Evolutionary conservation across 345 rosid species (phyloP), one percentile per base, ranked within the genome.

Genomic region (Ailanthus altissimus): DNA sequence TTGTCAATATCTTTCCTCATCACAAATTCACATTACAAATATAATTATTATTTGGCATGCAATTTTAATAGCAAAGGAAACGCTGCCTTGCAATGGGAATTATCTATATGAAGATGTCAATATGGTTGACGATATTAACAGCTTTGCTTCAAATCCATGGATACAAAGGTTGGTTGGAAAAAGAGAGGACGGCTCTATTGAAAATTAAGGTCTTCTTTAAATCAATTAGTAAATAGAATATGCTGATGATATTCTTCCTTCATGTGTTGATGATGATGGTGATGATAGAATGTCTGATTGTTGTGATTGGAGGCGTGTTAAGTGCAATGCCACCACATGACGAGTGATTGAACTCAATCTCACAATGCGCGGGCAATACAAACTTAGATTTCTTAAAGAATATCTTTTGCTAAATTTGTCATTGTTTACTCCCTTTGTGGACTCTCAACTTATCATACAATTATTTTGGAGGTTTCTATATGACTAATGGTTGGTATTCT

Each of bases 181-280:
- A 71, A 50, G 83, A 84, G 63, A 81, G 70, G 18, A 56, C 0
- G 12, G 82, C 79, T 15, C 76, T 84, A n/a, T 53, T 76, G 28
- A 79, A 84, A 53, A 56, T 78, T 60, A 81, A 78, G 57, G 61
- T 56, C 1, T 69, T 69, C 62, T 16, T 77, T 11, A 21, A 47
- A 70, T 60, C 70, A 15, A 13, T 36, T 43, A 5, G 1, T 1
- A 50, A 5, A n/a, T 20, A 20, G n/a, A n/a, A n/a, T n/a, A 8
- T 50, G 5, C n/a, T n/a, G n/a, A 70, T 1, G 2, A 3, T 1
- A 45, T 18, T 15, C 64, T 78, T 32, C 8, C 1, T 11, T 60
- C 76, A 38, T 32, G 38, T 1, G 38, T 32, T 32, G 38, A 62
- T 26, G 76, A 65, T 18, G 7, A n/a, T n/a, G n/a, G n/a, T n/a